Evolutionary conservation across 306 rosid species (phyloP), one percentile per base, ranked within the genome.

Genomic region (Morella rubra): DNA sequence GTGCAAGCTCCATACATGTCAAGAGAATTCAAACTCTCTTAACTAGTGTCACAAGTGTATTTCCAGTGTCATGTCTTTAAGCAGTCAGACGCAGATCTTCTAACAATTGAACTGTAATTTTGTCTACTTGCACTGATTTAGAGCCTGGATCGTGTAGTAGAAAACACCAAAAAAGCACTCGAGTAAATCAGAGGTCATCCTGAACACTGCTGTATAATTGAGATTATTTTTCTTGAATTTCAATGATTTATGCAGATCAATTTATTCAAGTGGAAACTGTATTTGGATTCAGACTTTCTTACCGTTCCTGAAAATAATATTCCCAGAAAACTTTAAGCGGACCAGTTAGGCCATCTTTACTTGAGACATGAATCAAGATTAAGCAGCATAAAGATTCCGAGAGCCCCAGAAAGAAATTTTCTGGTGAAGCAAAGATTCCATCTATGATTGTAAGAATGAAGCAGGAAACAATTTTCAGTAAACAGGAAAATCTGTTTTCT

Each of bases 1-100:
- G n/a, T 42, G 49, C 70, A 16, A 65, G 27, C 24, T 52, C 67
- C 59, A 77, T 58, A 73, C 77, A 76, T 4, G 80, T 73, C 54
- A 77, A 44, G 79, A 77, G 80, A 81, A 76, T 71, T 77, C 83
- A 81, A 74, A 10, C 42, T 65, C 5, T 70, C 61, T n/a, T n/a
- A 70, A 46, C 77, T 52, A 77, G 70, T 65, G 12, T 65, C 77
- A 73, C 74, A 78, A 55, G 19, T 40, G 8, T 62, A 64, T 64
- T 64, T 37, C 69, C 47, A 64, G 4, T 64, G 14, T 37, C 70
- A 3, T 7, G 49, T 40, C 41, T 16, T 40, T 64, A 37, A 71
- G 61, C 71, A 59, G 60, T 40, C 68, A 49, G 45, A 47, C 59
- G 42, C n/a, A 64, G 41, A 47, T 58, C 24, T 77, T 49, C 62